These are phyloP conservation scores for Wickerhamomyces xylosicus DNA, from an alignment of 805 yeast genomes.

Conservation along the genomic window DNA sequence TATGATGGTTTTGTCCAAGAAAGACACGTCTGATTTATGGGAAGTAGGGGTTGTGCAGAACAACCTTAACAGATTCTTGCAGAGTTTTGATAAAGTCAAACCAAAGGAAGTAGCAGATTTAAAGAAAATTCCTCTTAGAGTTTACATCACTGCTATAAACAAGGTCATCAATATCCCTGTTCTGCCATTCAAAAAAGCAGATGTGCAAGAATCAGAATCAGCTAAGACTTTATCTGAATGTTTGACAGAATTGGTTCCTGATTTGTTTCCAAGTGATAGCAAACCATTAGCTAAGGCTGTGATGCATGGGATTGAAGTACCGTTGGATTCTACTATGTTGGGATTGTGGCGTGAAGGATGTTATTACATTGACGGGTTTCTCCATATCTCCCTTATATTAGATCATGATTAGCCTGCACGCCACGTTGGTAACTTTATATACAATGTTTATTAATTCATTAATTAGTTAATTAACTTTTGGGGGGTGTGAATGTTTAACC, in stretches of 20 bases:
- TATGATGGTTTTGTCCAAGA: constrained; percentile 67
- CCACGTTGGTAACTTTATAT: too few relatives aligned
- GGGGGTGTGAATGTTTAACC: too few relatives aligned
- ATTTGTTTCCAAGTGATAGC: constrained; percentile 31
- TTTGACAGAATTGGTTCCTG: constrained; percentile 32
- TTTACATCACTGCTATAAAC: constrained; percentile 31
- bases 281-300: constrained; percentile 32
- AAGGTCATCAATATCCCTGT: constrained; percentile 26
- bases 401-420: not conserved
- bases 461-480: too few relatives aligned
- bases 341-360: constrained; percentile 35
- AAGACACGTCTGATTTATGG: constrained; percentile 52
- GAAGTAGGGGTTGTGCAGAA: constrained; percentile 27
- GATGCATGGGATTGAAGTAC: constrained; percentile 46
- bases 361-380: constrained; percentile 50
- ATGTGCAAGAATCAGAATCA: not conserved
- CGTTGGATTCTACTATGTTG: constrained; percentile 31
- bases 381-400: constrained; percentile 37
- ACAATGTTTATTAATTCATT: too few relatives aligned
- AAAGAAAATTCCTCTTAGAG: constrained; percentile 36
- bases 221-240: constrained; percentile 27
- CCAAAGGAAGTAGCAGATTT: constrained; percentile 11
- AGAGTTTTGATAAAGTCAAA: constrained; percentile 14
- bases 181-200: constrained; percentile 4
- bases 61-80: constrained; percentile 20